Conservation (phyloP, 176 grass and related monocot species). For the Chrysopogon serrulatus region DNA sequence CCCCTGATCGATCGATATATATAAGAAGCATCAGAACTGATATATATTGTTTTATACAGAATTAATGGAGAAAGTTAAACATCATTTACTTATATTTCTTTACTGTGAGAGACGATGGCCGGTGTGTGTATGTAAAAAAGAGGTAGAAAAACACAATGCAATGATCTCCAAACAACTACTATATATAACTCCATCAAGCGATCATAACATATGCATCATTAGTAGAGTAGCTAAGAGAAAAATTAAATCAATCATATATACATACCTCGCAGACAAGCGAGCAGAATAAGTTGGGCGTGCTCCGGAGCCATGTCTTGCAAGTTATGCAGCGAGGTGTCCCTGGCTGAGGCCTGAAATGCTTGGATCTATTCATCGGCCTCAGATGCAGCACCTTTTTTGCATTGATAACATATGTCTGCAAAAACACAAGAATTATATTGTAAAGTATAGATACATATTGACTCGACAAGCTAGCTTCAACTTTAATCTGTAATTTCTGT, state of each 20-base stretch:
- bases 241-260: too few species aligned
- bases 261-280: constrained; percentile 19
- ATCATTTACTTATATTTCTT: not conserved
- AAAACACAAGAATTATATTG: not conserved
- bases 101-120: not conserved
- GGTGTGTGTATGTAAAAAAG: not conserved
- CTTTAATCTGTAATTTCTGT: not conserved
- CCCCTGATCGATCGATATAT: not conserved
- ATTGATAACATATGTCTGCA: constrained; percentile 21
- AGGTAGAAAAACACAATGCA: not conserved
- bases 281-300: not conserved
- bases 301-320: not conserved
- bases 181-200: not conserved
- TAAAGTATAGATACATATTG: not conserved
- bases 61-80: not conserved
- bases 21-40: not conserved
- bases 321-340: constrained; percentile 1
- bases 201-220: not conserved
- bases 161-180: not conserved
- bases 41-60: not conserved
- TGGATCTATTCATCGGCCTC: constrained; percentile 13
- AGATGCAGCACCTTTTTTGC: not conserved
- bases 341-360: not conserved
- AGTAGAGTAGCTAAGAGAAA: not conserved
- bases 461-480: not conserved